Evolutionary conservation across 495 filamentous ascomycete species (phyloP).

Genomic region (Aspergillus hancockii): DNA sequence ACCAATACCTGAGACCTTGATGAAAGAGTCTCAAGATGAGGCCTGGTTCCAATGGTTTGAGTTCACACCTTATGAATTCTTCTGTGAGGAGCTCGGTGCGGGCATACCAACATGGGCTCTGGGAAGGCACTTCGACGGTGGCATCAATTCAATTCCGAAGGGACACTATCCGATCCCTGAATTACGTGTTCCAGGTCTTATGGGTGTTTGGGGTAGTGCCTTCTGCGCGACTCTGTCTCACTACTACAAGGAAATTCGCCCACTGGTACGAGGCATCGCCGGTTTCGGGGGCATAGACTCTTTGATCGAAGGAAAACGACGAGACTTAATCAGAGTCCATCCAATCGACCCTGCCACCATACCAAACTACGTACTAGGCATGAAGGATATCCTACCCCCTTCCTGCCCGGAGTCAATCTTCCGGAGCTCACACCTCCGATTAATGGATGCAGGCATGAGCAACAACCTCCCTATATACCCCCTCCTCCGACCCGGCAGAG

Average conservation of each 20-base stretch:
- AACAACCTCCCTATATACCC: constrained; percentile 97
- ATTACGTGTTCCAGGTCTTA: constrained; percentile 71
- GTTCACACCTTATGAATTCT: constrained; percentile 92
- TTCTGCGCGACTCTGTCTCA: constrained; percentile 94
- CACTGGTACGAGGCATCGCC: constrained; percentile 68
- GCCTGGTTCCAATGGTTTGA: constrained; percentile 99
- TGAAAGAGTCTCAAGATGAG: constrained; percentile 67
- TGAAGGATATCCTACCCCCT: constrained; percentile 70
- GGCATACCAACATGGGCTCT: constrained; percentile 95
- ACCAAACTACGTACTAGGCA: constrained; percentile 82
- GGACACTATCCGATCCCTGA: constrained; percentile 72
- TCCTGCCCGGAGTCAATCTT: constrained; percentile 76
- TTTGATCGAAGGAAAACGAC: constrained; percentile 78
- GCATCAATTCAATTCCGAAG: constrained; percentile 57
- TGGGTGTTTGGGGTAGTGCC: constrained; percentile 93
- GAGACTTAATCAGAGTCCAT: constrained; percentile 84
- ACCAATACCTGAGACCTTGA: constrained; percentile 48
- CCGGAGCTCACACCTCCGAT: constrained; percentile 67
- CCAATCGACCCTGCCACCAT: constrained; percentile 87
- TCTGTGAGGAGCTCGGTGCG: constrained; percentile 86
- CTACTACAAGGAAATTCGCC: constrained; percentile 91
- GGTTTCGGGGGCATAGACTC: constrained; percentile 80
- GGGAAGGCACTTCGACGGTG: constrained; percentile 76
- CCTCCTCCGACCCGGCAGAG: constrained; percentile 79
- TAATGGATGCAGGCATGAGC: constrained; percentile 98